Base-by-base conservation (phyloP, 495 filamentous ascomycete genomes). In the Immersiella caudata region DNA sequence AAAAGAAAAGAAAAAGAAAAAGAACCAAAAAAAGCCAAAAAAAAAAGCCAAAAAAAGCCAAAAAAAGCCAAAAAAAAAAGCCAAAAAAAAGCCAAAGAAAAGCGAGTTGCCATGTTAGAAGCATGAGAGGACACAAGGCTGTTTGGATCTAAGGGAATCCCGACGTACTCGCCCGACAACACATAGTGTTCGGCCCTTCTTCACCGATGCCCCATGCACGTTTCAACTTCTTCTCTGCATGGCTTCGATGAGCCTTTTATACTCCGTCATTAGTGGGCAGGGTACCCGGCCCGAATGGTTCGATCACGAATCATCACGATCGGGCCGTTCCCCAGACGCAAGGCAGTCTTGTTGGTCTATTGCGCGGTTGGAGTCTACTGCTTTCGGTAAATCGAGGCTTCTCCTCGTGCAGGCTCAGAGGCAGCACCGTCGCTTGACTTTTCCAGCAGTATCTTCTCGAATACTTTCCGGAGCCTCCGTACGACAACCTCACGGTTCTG, bases 401-500 rank as follows among this genome's bases (percentile, higher is more conserved):
- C 69, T 2, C 70, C 72, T 0, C 62, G 50, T 1, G 29, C 7
- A 14, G 22, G 24, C 20, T 60, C 33, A 14, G n/a, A 46, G 14
- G 25, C 40, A 22, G 56, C 62, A 14, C 50, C 56, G 0, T 52
- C 60, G 36, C 67, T 14, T 14, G 33, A 61, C 70, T 70, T 74
- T 11, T 74, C 65, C 16, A 65, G 63, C 14, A 78, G 40, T 1
- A 81, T 75, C 55, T 75, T 77, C 62, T 79, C 76, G 79, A 89
- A 84, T 9, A 86, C 74, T 52, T 67, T 66, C 68, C 82, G 79
- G 67, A 89, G 74, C 65, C 70, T 78, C 60, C 77, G 70, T 6
- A 89, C 71, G 2, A 83, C 84, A 71, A 82, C 81, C 1, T 84
- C 78, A 1, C 74, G 69, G 56, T 76, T 78, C 67, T 78, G 69